These are phyloP conservation scores for Ostreobium quekettii DNA, from an alignment of 139 green algal species.

Conservation along the genomic window DNA sequence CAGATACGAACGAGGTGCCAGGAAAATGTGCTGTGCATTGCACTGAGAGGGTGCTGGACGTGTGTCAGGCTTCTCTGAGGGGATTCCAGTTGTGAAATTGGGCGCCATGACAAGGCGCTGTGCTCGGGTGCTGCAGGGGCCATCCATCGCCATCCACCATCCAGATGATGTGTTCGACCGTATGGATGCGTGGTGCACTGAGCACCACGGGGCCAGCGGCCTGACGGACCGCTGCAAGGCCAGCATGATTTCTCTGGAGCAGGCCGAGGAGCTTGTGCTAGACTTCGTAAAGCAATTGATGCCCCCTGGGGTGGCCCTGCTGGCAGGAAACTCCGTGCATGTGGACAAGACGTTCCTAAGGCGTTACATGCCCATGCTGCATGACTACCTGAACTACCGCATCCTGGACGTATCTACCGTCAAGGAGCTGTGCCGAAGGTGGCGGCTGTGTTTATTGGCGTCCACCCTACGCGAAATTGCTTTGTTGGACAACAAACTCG, in stretches of 20 bases:
- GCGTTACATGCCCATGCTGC: slow-evolving; percentile 73
- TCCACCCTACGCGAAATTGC: too few species aligned
- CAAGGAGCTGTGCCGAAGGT: slow-evolving; percentile 55
- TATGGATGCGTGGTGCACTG: slow-evolving; percentile 90
- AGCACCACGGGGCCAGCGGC: slow-evolving; percentile 71
- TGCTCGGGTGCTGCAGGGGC: too few species aligned
- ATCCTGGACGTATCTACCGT: slow-evolving; percentile 87
- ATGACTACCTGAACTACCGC: slow-evolving; percentile 68
- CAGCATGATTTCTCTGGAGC: slow-evolving; percentile 42
- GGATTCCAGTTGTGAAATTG: too few species aligned
- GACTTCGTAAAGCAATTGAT: slow-evolving; percentile 58
- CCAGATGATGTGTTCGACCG: slow-evolving; percentile 61
- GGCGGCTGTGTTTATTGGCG: too few species aligned
- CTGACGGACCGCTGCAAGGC: slow-evolving; percentile 46
- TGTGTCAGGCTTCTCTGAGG: too few species aligned
- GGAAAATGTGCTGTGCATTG: too few species aligned
- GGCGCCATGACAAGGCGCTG: too few species aligned
- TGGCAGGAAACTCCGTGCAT: slow-evolving; percentile 80
- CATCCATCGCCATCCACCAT: slow-evolving; percentile 77
- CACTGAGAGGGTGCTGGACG: too few species aligned
- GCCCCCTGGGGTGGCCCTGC: slow-evolving; percentile 23
- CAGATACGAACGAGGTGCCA: too few species aligned
- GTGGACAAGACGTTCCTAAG: slow-evolving; percentile 80
- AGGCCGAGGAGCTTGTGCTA: slow-evolving; percentile 72
- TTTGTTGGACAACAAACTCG: too few species aligned